Evolutionary conservation across 768 basidiomycete species (phyloP), one percentile per base, ranked within the genome.

Genomic region (Pleurotus citrinopileatus): DNA sequence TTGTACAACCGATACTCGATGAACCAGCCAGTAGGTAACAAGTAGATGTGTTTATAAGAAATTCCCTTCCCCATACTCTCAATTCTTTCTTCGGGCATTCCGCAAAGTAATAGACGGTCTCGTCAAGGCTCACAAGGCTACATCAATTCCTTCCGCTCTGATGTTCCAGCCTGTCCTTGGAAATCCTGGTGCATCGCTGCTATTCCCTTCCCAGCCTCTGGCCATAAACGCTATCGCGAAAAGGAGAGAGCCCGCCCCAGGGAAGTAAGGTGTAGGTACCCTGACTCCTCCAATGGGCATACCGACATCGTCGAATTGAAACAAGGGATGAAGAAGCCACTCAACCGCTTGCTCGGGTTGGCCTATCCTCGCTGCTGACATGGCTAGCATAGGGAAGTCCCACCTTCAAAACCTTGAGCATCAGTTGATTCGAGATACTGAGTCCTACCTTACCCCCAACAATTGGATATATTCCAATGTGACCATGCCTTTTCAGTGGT

Each of bases 361-460:
- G 3, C 78, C 77, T 42, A 77, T 77, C 2, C 82, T 70, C 17
- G 81, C 82, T 9, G 83, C 81, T 1, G 78, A 80, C 79, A 84
- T 82, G 0, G 82, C 82, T 2, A 83, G 74, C 76, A 83, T 78
- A 0, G 81, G 80, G 57, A 82, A 83, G 61, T 83, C 83, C 83
- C 82, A 84, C 29, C 81, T 81, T n/a, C n/a, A n/a, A n/a, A 32
- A 42, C 23, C 6, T 26, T 23, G 26, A 22, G 19, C 23, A n/a
- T 10, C 15, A 12, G 12, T 29, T 7, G 25, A 28, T 9, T 36
- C 3, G 22, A 17, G 7, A 9, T 15, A 58, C 13, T 5, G 10
- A 22, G n/a, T 9, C 4, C 5, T 17, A 19, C 61, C 76, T 61
- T 55, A 79, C 76, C 79, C 79, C 79, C 79, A 82, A 55, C 73